Evolutionary conservation across 1,284 basidiomycete genomes (phyloP).

Genomic region (Marasmius oreades): DNA sequence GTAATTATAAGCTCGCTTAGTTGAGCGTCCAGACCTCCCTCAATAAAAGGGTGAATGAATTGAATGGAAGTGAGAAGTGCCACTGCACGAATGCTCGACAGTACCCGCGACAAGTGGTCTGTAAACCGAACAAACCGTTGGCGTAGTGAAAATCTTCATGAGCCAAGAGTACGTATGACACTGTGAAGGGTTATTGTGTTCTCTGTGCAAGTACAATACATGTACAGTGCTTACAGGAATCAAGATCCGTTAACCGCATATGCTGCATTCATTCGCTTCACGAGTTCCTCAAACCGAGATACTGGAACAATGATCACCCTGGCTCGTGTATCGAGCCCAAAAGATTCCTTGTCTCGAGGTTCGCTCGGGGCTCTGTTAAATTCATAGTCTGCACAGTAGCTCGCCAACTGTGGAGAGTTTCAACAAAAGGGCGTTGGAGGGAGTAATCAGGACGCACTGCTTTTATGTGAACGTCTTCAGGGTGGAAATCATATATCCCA

Average conservation of each 20-base stretch:
- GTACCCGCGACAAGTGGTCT: too few species aligned
- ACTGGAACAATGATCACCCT: conserved; percentile 70
- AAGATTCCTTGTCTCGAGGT: conserved; percentile 66
- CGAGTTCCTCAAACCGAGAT: conserved; percentile 36
- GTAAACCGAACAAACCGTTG: too few species aligned
- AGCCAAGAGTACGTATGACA: too few species aligned
- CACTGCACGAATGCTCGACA: too few species aligned
- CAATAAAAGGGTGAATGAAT: too few species aligned
- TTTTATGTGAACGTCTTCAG: conserved; percentile 78
- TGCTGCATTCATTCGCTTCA: conserved; percentile 32
- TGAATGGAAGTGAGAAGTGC: too few species aligned
- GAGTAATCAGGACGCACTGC: conserved; percentile 39
- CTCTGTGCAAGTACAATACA: neutral
- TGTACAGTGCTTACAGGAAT: neutral
- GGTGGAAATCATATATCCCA: conserved; percentile 75
- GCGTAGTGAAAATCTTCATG: too few species aligned
- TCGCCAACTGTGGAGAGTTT: conserved; percentile 48
- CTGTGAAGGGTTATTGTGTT: too few species aligned
- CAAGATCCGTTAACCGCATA: conserved; percentile 23
- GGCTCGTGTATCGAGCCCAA: conserved; percentile 79
- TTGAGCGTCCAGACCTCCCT: too few species aligned
- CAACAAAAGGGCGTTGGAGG: conserved; percentile 1
- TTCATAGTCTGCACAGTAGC: conserved; percentile 60
- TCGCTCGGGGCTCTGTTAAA: conserved; percentile 53
- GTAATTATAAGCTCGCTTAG: too few species aligned